A percentile compares a stretch with the other conserved stretches of the same genome.
phyloP scores from a whole-genome alignment of 164 flowering plant species.

The Berberis thunbergii region DNA sequence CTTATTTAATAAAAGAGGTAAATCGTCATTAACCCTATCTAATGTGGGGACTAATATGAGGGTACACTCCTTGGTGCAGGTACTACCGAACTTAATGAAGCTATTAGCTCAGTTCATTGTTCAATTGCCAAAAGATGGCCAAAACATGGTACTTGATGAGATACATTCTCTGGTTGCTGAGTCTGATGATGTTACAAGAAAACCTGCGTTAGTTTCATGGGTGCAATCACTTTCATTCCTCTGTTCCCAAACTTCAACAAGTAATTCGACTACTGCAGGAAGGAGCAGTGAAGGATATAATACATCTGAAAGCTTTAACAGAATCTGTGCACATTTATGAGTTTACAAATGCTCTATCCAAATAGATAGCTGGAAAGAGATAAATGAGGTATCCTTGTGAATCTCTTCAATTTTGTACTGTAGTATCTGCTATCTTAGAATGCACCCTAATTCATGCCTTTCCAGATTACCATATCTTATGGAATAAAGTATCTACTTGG shows the following conservation, averaged over 20 bases:
- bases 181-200: slow-evolving; percentile 84
- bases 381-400: too few species aligned
- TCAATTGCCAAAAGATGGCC: slow-evolving; percentile 59
- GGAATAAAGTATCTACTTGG: too few species aligned
- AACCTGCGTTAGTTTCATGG: slow-evolving; percentile 89
- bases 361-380: background rate
- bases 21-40: background rate
- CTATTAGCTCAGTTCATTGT: slow-evolving; percentile 47
- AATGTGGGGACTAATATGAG: background rate
- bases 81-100: slow-evolving; percentile 79
- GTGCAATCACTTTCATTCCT: slow-evolving; percentile 80
- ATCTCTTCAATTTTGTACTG: too few species aligned
- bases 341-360: background rate
- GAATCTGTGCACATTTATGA: slow-evolving; percentile 38
- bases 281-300: slow-evolving; percentile 7
- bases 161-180: slow-evolving; percentile 71
- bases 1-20: too few species aligned
- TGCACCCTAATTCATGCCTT: too few species aligned
- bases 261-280: slow-evolving; percentile 7
- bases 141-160: slow-evolving; percentile 57
- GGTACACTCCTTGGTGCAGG: slow-evolving; percentile 29
- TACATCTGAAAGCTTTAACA: slow-evolving; percentile 18
- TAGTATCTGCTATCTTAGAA: background rate
- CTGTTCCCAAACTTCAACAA: slow-evolving; percentile 31
- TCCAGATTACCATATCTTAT: too few species aligned